These are phyloP conservation scores for Globisporangium ultimum DNA, from an alignment of 352 stramenopile genomes.

Conservation along the genomic window DNA sequence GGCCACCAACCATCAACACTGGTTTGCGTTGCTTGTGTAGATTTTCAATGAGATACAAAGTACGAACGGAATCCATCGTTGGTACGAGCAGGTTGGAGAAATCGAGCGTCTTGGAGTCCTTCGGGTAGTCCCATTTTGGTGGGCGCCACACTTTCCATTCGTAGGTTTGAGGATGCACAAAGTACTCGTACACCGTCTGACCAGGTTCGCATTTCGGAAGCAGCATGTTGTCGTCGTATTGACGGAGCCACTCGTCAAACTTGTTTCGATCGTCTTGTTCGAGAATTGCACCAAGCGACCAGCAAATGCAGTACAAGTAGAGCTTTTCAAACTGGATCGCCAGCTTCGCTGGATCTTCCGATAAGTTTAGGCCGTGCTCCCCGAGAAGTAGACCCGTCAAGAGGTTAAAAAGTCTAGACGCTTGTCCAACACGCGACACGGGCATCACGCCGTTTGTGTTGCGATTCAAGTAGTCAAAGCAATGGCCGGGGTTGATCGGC, in stretches of 20 bases:
- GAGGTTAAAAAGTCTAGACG: slow-evolving; percentile 78
- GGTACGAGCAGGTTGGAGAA: slow-evolving; percentile 98
- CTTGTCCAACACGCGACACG: slow-evolving; percentile 90
- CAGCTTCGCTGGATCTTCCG: slow-evolving; percentile 65
- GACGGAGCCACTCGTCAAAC: slow-evolving; percentile 95
- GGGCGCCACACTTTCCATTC: slow-evolving; percentile 96
- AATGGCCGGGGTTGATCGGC: slow-evolving; percentile 92
- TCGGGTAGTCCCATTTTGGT: slow-evolving; percentile 94
- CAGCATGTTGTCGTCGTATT: slow-evolving; percentile 88
- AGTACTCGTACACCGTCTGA: slow-evolving; percentile 94
- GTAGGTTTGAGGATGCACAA: slow-evolving; percentile 88
- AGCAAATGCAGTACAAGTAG: slow-evolving; percentile 96
- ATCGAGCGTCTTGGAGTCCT: slow-evolving; percentile 91
- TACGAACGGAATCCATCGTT: slow-evolving; percentile 97
- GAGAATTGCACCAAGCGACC: slow-evolving; percentile 94
- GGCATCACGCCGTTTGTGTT: slow-evolving; percentile 94
- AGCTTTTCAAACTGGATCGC: slow-evolving; percentile 92
- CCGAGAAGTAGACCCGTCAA: slow-evolving; percentile 91
- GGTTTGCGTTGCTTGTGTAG: slow-evolving; percentile 93
- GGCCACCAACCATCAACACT: slow-evolving; percentile 95
- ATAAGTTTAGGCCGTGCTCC: slow-evolving; percentile 63
- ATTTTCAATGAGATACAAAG: slow-evolving; percentile 90
- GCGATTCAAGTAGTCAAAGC: slow-evolving; percentile 95
- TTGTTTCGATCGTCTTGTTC: slow-evolving; percentile 95
- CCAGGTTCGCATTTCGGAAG: slow-evolving; percentile 89